These are phyloP conservation scores for Floccularia luteovirens DNA, from an alignment of 768 basidiomycete species.

Conservation along the genomic window DNA sequence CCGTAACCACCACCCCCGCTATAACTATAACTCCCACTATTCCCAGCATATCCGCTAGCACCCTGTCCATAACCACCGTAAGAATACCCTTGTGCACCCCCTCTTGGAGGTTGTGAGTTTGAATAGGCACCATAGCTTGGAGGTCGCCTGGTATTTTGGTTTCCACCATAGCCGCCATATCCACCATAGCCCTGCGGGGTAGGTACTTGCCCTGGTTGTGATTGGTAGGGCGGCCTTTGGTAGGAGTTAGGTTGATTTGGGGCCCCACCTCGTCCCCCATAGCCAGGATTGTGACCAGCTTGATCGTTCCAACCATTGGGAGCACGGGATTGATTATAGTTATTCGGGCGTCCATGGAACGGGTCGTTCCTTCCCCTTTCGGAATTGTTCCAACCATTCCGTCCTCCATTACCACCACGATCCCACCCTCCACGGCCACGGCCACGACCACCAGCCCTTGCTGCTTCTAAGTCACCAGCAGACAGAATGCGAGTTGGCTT, in stretches of 20 bases:
- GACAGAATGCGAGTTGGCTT: constrained; percentile 54
- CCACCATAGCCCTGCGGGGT: constrained; percentile 19
- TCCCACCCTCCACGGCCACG: constrained; percentile 40
- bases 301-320: constrained; percentile 14
- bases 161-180: constrained; percentile 12
- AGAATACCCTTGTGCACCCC: constrained; percentile 15
- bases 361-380: constrained; percentile 35
- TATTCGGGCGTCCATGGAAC: constrained; percentile 37
- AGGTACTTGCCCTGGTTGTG: constrained; percentile 17
- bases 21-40: constrained; percentile 24
- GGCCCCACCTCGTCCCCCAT: constrained; percentile 13
- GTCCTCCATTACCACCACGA: constrained; percentile 26
- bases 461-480: constrained; percentile 62
- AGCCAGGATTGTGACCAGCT: constrained; percentile 18
- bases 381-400: constrained; percentile 17
- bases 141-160: constrained; percentile 7
- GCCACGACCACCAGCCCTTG: constrained; percentile 49
- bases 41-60: constrained; percentile 16
- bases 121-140: constrained; percentile 22
- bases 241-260: constrained; percentile 27
- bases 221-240: constrained; percentile 20
- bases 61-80: constrained; percentile 23
- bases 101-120: constrained; percentile 18
- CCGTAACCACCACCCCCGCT: constrained; percentile 27
- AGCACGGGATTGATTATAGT: constrained; percentile 18